A percentile compares a stretch with the other conserved stretches of the same genome.
phyloP scores from a whole-genome alignment of 2,329 filamentous ascomycete genomes.

The Alternaria alternata region DNA sequence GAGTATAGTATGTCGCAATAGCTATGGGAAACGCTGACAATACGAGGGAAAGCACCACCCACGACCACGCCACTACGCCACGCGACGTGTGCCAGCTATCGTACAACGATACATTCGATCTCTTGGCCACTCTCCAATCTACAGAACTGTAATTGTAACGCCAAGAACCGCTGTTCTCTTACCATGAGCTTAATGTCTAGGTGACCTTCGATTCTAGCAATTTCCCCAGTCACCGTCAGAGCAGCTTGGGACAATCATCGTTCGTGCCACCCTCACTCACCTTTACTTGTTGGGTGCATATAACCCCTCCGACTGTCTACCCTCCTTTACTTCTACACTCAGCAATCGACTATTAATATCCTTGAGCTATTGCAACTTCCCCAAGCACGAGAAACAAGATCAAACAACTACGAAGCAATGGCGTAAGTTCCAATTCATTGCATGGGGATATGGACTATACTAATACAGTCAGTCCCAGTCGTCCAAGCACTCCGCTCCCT shows the following conservation, averaged over 20 bases:
- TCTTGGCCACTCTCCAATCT: neutral
- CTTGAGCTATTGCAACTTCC: neutral
- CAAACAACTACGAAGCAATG: constrained; percentile 4
- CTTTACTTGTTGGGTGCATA: neutral
- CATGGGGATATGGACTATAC: neutral
- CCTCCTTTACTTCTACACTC: neutral
- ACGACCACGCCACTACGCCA: neutral
- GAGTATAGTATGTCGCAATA: too few species aligned
- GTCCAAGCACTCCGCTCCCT: constrained; percentile 9
- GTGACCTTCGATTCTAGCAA: neutral
- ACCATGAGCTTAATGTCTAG: neutral
- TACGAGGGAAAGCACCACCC: neutral
- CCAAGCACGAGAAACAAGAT: neutral
- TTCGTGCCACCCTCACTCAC: neutral
- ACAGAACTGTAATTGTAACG: neutral
- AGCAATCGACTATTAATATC: neutral
- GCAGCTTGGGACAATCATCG: neutral
- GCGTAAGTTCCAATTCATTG: constrained; percentile 9
- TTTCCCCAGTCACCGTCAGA: neutral
- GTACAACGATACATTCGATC: neutral
- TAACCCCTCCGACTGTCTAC: neutral
- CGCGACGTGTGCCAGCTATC: neutral
- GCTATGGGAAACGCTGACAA: neutral
- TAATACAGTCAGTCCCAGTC: constrained; percentile 12
- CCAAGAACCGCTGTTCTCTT: neutral